Conservation (phyloP, 345 rosid species). For the Noccaea bulbosa region DNA sequence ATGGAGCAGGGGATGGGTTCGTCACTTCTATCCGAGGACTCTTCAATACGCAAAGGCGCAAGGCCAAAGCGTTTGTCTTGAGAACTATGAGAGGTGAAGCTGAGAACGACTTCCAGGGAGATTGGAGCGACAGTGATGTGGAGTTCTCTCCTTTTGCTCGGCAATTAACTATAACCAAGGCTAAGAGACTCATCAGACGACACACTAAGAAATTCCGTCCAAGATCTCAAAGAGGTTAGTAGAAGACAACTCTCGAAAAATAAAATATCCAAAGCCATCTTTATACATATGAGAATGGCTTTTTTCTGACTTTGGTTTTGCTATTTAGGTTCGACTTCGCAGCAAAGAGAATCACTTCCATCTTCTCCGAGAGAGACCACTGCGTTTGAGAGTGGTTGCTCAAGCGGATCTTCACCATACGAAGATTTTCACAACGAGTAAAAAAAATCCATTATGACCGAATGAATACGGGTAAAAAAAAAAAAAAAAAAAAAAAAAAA, state of each 20-base stretch:
- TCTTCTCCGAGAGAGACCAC: slow-evolving; percentile 78
- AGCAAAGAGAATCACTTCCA: slow-evolving; percentile 72
- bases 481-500: too few relatives aligned
- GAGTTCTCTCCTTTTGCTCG: slow-evolving; percentile 86
- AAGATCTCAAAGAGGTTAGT: slow-evolving; percentile 76
- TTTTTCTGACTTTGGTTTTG: not conserved
- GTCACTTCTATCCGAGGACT: slow-evolving; percentile 91
- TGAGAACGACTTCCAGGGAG: slow-evolving; percentile 81
- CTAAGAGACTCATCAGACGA: slow-evolving; percentile 79
- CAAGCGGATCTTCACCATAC: slow-evolving; percentile 76
- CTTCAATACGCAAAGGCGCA: slow-evolving; percentile 88
- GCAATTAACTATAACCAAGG: slow-evolving; percentile 91
- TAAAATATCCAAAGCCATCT: too few relatives aligned
- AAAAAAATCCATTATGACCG: not conserved
- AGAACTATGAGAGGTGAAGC: slow-evolving; percentile 98
- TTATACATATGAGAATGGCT: too few relatives aligned
- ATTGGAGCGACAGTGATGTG: slow-evolving; percentile 92
- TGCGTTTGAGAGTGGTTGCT: slow-evolving; percentile 73
- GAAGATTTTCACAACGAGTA: slow-evolving; percentile 68
- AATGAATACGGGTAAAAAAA: too few relatives aligned
- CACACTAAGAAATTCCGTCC: slow-evolving; percentile 89
- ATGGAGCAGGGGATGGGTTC: slow-evolving; percentile 99
- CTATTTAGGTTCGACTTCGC: slow-evolving; percentile 74
- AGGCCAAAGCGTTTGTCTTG: slow-evolving; percentile 88
- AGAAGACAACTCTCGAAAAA: not conserved